Evolutionary conservation across 768 basidiomycete species (phyloP), one percentile per base, ranked within the genome.

Genomic region (Suillus bovinus): DNA sequence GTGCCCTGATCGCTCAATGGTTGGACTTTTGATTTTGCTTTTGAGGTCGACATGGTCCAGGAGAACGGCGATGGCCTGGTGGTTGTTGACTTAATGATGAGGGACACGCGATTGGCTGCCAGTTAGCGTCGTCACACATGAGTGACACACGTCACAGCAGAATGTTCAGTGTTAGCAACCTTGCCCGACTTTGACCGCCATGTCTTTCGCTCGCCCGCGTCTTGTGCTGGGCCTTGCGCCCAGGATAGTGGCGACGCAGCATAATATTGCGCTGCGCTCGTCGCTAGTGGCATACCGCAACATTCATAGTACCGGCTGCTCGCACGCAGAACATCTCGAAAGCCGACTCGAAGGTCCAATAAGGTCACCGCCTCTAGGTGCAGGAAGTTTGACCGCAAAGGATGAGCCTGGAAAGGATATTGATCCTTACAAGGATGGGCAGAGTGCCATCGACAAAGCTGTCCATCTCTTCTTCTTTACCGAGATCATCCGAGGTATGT

Each of bases 401-500:
- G 71, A 77, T 58, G 79, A 79, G 64, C 77, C 82, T 0, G 86
- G 80, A 46, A 83, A 82, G 52, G 80, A 85, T 67, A 70, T 84
- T 5, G 81, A 93, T 69, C 84, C 87, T 47, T 94, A 92, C 81
- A 83, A 84, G 71, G 81, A 79, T 60, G 95, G 94, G 0, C 93
- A 91, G 16, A 89, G 89, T 74, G 95, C 97, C 50, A 82, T 99
- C 55, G 94, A 98, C 82, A 99, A 99, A 77, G 96, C 96, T 54
- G 90, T 93, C 47, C 90, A 95, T 74, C 73, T 97, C 55, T 99
- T 99, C 84, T 99, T 99, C 86, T 94, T 99, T 75, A 98, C 96
- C 62, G 97, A 99, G 79, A 97, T 99, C 69, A 79, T 96, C 72
- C 82, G 96, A 84, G 96, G 96, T 94, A 69, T 61, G 87, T 27